Evolutionary conservation across 1,139 yeast genomes (phyloP), one percentile per base, ranked within the genome.

Genomic region (Yamadazyma triangularis): DNA sequence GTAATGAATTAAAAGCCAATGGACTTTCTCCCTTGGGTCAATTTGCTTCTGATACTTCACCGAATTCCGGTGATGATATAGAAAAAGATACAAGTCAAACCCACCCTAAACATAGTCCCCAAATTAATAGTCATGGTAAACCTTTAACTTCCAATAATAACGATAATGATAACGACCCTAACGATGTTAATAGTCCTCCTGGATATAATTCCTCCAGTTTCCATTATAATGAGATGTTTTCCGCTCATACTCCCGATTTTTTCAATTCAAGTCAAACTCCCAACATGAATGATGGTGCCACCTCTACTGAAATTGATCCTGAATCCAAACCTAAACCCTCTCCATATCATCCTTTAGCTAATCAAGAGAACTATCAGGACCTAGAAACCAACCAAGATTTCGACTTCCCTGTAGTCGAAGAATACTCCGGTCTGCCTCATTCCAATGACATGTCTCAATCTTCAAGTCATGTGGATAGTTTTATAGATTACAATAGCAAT

Each of bases 401-500:
- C 32, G 48, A 44, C 18, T 44, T 44, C 32, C 48, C 47, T 3
- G 44, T 44, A 14, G 48, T 42, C 7, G 35, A 41, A 28, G 48
- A 41, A 26, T 42, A 41, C 30, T 39, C 45, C 3, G 47, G 40
- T 6, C 47, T 40, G 45, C 47, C 42, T 21, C 40, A 36, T 26
- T 44, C 47, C 4, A 36, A 40, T 28, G 24, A 23, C 6, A 34
- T 35, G 13, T 40, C 47, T 5, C 48, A 47, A 3, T 30, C 28
- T 18, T 40, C 33, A 2, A 27, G 30, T n/a, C n/a, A n/a, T n/a
- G 27, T 44, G 10, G 48, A 59, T 26, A 50, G 49, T 23, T 58
- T 54, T 33, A 56, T 58, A 23, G 64, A 58, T 38, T 58, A 50
- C n/a, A n/a, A n/a, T n/a, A n/a, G n/a, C n/a, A n/a, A n/a, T n/a